Percentiles rank a stretch among this genome's conserved stretches.
Evolutionary conservation across 2,329 filamentous ascomycete genomes (phyloP).

Genomic region (Ophiocordyceps sinensis): DNA sequence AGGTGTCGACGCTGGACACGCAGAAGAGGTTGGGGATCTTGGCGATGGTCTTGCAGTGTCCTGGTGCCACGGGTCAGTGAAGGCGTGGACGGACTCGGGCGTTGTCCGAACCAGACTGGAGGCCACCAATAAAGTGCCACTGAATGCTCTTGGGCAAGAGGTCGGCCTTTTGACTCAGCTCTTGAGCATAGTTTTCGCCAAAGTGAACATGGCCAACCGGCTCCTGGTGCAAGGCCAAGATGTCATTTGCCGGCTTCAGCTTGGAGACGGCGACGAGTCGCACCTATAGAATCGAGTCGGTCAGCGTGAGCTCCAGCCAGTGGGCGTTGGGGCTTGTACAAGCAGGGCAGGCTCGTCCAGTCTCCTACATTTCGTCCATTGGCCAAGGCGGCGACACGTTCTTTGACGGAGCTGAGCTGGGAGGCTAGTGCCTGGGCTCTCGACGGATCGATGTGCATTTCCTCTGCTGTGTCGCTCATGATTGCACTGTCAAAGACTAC

Average conservation of each 20-base stretch:
- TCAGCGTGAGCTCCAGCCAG: neutral
- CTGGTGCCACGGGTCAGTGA: constrained; percentile 22
- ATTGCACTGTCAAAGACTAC: constrained; percentile 2
- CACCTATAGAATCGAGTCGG: constrained; percentile 36
- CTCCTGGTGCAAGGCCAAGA: constrained; percentile 63
- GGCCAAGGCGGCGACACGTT: constrained; percentile 39
- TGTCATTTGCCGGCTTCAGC: constrained; percentile 83
- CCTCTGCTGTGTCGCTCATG: constrained; percentile 28
- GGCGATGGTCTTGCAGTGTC: constrained; percentile 80
- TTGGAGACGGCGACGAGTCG: constrained; percentile 93
- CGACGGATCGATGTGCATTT: constrained; percentile 48
- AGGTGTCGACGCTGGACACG: constrained; percentile 77
- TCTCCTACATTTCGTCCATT: constrained; percentile 37
- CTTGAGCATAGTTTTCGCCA: constrained; percentile 92
- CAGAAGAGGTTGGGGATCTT: constrained; percentile 81
- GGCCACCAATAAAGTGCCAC: constrained; percentile 94
- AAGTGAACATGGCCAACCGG: constrained; percentile 58
- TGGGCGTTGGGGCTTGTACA: neutral
- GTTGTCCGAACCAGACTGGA: constrained; percentile 53
- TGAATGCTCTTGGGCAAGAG: constrained; percentile 61
- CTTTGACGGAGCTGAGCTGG: constrained; percentile 45
- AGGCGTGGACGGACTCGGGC: neutral
- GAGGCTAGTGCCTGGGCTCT: constrained; percentile 48
- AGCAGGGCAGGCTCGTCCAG: neutral
- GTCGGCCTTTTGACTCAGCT: constrained; percentile 72